These are phyloP conservation scores for Apium graveolens DNA, from an alignment of 129 eudicot genomes.

Conservation along the genomic window DNA sequence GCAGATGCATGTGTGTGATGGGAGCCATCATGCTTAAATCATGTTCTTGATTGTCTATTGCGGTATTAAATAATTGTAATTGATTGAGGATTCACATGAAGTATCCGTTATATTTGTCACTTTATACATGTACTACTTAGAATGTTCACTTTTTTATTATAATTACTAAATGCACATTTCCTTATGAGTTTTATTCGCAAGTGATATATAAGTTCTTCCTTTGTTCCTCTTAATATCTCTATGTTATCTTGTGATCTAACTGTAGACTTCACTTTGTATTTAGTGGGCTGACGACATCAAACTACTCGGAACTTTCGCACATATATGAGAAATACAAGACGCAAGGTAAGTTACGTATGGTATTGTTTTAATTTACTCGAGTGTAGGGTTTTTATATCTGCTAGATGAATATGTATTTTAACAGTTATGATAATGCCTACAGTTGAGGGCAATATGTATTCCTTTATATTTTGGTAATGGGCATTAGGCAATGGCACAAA, in stretches of 20 bases:
- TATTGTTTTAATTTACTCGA: too few relatives aligned
- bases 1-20: neutral
- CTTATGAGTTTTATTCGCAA: neutral
- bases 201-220: neutral
- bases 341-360: conserved; percentile 49
- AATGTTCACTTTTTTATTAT: neutral
- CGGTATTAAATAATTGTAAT: neutral
- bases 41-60: neutral
- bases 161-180: neutral
- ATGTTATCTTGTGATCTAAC: conserved; percentile 18
- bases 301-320: conserved; percentile 77
- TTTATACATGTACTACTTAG: neutral
- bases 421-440: neutral
- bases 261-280: conserved; percentile 17
- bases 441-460: neutral
- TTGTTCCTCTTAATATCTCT: neutral
- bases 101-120: neutral
- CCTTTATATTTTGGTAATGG: neutral
- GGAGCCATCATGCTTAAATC: neutral
- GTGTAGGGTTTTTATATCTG: neutral
- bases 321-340: conserved; percentile 77
- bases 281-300: conserved; percentile 84
- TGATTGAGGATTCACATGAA: neutral
- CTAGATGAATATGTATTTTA: neutral
- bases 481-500: neutral